Percentiles rank a stretch among this genome's conserved stretches.
phyloP scores from a whole-genome alignment of 2,329 filamentous ascomycete genomes.

The Coniochaeta prunicola region DNA sequence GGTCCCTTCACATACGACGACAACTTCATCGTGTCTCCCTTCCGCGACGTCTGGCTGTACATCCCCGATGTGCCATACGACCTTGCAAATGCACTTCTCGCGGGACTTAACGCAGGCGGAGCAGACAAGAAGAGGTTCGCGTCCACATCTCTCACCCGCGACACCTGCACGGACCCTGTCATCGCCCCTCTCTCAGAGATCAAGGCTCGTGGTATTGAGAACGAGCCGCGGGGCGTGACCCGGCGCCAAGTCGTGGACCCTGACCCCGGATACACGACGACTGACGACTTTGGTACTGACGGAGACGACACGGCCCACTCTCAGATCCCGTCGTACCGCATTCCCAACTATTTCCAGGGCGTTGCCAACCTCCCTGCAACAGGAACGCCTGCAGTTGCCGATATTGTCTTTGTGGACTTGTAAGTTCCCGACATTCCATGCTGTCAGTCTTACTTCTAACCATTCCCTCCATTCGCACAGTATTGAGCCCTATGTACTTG shows the following conservation, averaged over 20 bases:
- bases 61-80: constrained; percentile 44
- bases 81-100: constrained; percentile 28
- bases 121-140: constrained; percentile 27
- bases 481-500: constrained; percentile 28
- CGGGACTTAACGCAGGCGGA: constrained; percentile 33
- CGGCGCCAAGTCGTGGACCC: constrained; percentile 40
- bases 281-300: constrained; percentile 48
- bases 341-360: constrained; percentile 43
- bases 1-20: constrained; percentile 52
- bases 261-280: constrained; percentile 45
- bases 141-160: constrained; percentile 26
- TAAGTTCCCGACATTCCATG: constrained; percentile 15
- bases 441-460: background rate
- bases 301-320: constrained; percentile 47
- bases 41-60: constrained; percentile 44
- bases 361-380: constrained; percentile 38
- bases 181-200: constrained; percentile 8
- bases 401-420: constrained; percentile 48
- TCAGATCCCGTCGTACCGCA: constrained; percentile 34
- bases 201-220: constrained; percentile 7
- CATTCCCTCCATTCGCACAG: constrained; percentile 13
- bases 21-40: constrained; percentile 49
- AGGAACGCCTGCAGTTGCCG: constrained; percentile 34
- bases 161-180: constrained; percentile 41
- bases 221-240: constrained; percentile 27